Conservation (phyloP, 1,284 basidiomycete species). For the Coniferiporia weirii region DNA sequence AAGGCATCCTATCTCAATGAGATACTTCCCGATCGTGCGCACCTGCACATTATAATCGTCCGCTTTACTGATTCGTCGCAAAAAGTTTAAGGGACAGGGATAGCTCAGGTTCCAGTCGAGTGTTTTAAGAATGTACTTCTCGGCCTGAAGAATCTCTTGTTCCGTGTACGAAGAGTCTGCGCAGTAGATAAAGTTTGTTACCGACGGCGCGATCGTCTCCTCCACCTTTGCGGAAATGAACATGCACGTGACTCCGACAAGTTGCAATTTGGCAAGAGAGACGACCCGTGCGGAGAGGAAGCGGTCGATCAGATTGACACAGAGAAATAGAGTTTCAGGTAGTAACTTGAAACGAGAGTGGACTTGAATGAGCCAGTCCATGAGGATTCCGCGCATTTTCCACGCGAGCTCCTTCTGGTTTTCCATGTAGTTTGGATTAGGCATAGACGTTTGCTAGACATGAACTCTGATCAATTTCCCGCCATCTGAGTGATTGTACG, state of each 20-base stretch:
- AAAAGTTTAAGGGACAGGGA: conserved; percentile 91
- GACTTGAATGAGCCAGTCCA: conserved; percentile 97
- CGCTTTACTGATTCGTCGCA: conserved; percentile 91
- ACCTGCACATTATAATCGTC: conserved; percentile 93
- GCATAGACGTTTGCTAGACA: conserved; percentile 70
- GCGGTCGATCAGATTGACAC: conserved; percentile 94
- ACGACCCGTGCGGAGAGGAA: conserved; percentile 90
- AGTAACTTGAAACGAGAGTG: conserved; percentile 91
- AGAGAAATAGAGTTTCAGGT: conserved; percentile 94
- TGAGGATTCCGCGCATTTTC: conserved; percentile 92
- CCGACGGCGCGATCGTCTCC: conserved; percentile 90
- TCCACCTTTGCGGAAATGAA: conserved; percentile 96
- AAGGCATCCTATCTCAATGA: conserved; percentile 86
- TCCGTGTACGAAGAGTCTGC: conserved; percentile 86
- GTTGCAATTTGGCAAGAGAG: conserved; percentile 89
- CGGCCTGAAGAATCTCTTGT: conserved; percentile 88
- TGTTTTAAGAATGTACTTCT: conserved; percentile 89
- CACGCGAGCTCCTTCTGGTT: conserved; percentile 87
- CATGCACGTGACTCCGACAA: conserved; percentile 92
- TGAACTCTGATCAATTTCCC: background rate
- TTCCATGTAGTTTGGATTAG: conserved; percentile 88
- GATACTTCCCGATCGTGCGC: conserved; percentile 88
- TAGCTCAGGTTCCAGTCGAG: conserved; percentile 90
- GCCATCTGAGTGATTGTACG: conserved; percentile 5
- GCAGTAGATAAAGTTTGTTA: conserved; percentile 84